Base-by-base conservation (phyloP, 768 basidiomycete genomes). In the Lentinula detonsa region DNA sequence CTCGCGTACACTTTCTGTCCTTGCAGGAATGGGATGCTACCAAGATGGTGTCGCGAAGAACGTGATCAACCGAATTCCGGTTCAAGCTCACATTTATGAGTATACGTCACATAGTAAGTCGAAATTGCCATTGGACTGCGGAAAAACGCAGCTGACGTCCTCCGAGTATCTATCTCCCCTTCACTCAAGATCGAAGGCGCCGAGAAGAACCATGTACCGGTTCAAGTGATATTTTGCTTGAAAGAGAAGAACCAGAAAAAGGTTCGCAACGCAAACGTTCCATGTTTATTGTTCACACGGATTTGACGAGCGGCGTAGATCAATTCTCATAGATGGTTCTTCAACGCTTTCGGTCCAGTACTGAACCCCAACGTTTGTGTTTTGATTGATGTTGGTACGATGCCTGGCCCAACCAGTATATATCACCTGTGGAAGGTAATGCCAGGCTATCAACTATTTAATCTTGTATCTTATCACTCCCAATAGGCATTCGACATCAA, bases 161-260 rank as follows among this genome's bases (percentile, higher is more conserved):
- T 23, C 21, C 7, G 63, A 93, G 91, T 98, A 57, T 90, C 88
- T 58, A 84, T 97, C 33, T 85, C 85, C 0, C 89, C 92, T 1
- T 84, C 86, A 5, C 82, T 92, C 73, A 92, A 93, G 72, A 86
- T 89, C 62, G 90, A 87, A 74, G 89, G 87, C 35, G 81, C 87
- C 0, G 90, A 92, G 66, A 85, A 84, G 65, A 91, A 91, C 1
- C 77, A 87, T 45, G 86, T 95, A 3, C 96, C 96, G 7, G 88
- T 98, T 5, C 96, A 98, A 65, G 74, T 98, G 67, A 88, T 96
- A 63, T 96, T 96, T 75, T 95, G 90, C 70, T 80, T 93, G 61
- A 95, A 93, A 70, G 91, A 94, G 75, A 87, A 90, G 74, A 96
- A 96, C 70, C 90, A 93, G 72, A 95, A 95, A 76, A 96, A 96